Conservation (phyloP, 2,329 filamentous ascomycete species). For the Periconia sp. region DNA sequence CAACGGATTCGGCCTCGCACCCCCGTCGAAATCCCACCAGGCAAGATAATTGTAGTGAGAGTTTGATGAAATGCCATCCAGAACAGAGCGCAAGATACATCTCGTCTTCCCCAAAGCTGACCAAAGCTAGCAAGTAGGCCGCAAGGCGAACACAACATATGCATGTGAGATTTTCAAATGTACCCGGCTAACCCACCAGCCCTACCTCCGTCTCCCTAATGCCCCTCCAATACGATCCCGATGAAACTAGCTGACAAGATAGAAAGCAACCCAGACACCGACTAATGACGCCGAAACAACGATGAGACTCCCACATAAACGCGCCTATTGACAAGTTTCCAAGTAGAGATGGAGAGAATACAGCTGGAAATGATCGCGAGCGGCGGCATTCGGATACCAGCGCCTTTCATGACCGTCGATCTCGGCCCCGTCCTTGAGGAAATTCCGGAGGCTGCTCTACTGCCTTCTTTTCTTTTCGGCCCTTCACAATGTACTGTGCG, state of each 20-base stretch:
- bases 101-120: slow-evolving; percentile 1
- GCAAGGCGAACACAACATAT: slow-evolving; percentile 27
- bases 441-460: slow-evolving; percentile 40
- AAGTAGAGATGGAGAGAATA: slow-evolving; percentile 21
- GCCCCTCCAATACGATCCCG: slow-evolving; percentile 25
- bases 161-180: slow-evolving; percentile 32
- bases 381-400: slow-evolving; percentile 2
- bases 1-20: not conserved
- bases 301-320: slow-evolving; percentile 25
- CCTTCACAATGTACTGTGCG: slow-evolving; percentile 87
- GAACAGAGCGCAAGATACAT: slow-evolving; percentile 14
- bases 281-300: slow-evolving; percentile 34
- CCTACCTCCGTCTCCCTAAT: slow-evolving; percentile 17
- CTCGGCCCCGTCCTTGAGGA: slow-evolving; percentile 34
- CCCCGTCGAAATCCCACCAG: not conserved
- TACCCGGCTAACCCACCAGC: slow-evolving; percentile 22
- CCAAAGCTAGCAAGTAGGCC: not conserved
- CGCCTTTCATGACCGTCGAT: slow-evolving; percentile 16
- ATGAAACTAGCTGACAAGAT: slow-evolving; percentile 20
- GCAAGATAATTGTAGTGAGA: slow-evolving; percentile 11
- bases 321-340: slow-evolving; percentile 35
- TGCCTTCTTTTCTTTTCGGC: slow-evolving; percentile 71
- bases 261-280: slow-evolving; percentile 35
- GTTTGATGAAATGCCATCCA: slow-evolving; percentile 8
- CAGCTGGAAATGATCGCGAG: slow-evolving; percentile 13